phyloP scores from a whole-genome alignment of 768 basidiomycete genomes.

The Lactarius hengduanensis region DNA sequence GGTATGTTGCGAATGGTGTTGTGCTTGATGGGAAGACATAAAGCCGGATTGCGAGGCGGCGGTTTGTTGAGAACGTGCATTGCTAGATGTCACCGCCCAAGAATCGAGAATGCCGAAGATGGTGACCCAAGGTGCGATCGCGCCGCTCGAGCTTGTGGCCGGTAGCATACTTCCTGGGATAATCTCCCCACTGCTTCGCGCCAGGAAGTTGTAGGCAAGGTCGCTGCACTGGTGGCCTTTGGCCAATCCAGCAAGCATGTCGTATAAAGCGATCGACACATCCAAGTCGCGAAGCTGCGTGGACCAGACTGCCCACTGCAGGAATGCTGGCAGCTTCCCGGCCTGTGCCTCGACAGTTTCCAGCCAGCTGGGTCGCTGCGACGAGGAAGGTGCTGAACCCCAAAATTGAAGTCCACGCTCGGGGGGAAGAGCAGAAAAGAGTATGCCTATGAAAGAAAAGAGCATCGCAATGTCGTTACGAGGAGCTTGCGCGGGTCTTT shows the following conservation, averaged over 20 bases:
- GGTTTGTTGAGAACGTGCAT: conserved; percentile 45
- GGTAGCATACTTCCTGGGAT: conserved; percentile 58
- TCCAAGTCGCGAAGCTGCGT: conserved; percentile 69
- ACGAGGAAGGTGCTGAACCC: conserved; percentile 53
- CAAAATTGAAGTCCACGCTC: conserved; percentile 87
- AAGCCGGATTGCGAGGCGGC: conserved; percentile 24
- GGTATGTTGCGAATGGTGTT: conserved; percentile 42
- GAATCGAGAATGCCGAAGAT: conserved; percentile 75
- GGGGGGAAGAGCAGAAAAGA: conserved; percentile 70
- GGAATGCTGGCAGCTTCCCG: conserved; percentile 67
- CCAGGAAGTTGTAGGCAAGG: conserved; percentile 86
- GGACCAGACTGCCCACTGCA: conserved; percentile 90
- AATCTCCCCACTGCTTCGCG: conserved; percentile 68
- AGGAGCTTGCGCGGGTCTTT: conserved; percentile 45
- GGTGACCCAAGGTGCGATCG: conserved; percentile 72
- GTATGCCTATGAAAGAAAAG: conserved; percentile 77
- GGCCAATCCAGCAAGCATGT: conserved; percentile 84
- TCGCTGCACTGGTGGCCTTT: conserved; percentile 85
- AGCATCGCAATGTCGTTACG: conserved; percentile 85
- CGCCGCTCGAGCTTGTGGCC: conserved; percentile 42
- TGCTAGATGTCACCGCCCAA: conserved; percentile 60
- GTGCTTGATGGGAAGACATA: conserved; percentile 40
- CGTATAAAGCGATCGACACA: conserved; percentile 78
- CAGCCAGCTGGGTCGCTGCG: conserved; percentile 48
- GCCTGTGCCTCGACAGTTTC: conserved; percentile 60